Percentiles rank a stretch among this genome's conserved stretches.
Conservation (phyloP, 495 filamentous ascomycete species). For the Penicillium chermesinum region DNA sequence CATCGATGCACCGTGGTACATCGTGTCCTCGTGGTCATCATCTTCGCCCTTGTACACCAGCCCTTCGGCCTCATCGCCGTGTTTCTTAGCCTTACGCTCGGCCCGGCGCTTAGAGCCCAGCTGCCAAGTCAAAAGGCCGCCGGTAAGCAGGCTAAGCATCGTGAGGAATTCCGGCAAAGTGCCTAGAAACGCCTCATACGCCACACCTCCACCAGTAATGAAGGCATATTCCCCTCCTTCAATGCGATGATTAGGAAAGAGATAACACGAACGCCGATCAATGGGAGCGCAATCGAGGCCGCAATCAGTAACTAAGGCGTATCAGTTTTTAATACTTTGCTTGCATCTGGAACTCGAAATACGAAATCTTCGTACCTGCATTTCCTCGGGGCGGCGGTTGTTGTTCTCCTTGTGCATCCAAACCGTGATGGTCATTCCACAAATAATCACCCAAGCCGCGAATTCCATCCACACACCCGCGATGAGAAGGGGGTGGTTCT, state of each 20-base stretch:
- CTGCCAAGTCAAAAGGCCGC: background rate
- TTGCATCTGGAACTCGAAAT: background rate
- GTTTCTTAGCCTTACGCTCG: background rate
- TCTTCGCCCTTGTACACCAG: background rate
- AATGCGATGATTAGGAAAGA: background rate
- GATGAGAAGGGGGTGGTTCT: background rate
- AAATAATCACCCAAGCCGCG: background rate
- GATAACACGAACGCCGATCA: background rate
- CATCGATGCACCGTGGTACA: too few relatives aligned
- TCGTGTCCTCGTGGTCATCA: too few relatives aligned
- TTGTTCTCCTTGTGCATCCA: background rate
- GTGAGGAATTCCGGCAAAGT: background rate
- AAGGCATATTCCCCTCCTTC: background rate
- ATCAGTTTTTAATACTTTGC: background rate
- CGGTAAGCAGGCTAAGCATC: background rate
- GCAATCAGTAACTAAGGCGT: background rate
- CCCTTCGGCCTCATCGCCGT: background rate
- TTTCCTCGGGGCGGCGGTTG: background rate
- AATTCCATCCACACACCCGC: background rate
- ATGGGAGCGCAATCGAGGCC: background rate
- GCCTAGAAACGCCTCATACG: background rate
- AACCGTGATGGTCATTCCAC: background rate
- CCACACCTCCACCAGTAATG: background rate
- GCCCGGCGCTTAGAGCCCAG: background rate
- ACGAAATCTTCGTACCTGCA: background rate